phyloP scores from a whole-genome alignment of 352 stramenopile genomes.

The Globisporangium splendens region DNA sequence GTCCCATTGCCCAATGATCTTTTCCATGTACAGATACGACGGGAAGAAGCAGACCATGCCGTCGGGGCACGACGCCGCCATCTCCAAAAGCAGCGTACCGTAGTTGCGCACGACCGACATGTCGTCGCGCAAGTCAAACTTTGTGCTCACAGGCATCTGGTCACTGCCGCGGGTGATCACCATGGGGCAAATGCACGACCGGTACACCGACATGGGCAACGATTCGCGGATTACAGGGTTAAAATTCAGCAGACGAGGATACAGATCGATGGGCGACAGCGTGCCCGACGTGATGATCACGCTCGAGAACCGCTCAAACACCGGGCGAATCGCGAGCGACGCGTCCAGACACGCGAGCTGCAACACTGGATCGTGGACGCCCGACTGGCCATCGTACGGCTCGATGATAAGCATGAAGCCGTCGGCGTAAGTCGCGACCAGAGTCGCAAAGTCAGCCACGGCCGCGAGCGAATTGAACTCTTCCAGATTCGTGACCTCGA shows the following conservation, averaged over 20 bases:
- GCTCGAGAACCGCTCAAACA: constrained; percentile 95
- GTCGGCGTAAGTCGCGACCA: constrained; percentile 96
- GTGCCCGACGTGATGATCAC: constrained; percentile 93
- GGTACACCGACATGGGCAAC: constrained; percentile 98
- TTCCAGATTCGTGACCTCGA: constrained; percentile 97
- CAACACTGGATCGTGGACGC: constrained; percentile 81
- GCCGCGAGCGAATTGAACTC: constrained; percentile 95
- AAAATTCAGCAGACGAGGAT: constrained; percentile 98
- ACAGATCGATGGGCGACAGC: constrained; percentile 98
- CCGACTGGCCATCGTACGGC: constrained; percentile 84
- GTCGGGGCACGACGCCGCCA: constrained; percentile 94
- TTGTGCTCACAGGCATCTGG: constrained; percentile 95
- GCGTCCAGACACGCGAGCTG: constrained; percentile 97
- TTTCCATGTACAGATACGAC: constrained; percentile 99
- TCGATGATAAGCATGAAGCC: constrained; percentile 99
- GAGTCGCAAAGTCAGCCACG: constrained; percentile 96
- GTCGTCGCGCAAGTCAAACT: constrained; percentile 88
- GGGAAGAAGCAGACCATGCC: constrained; percentile 99
- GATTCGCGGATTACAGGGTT: constrained; percentile 94
- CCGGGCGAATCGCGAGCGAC: constrained; percentile 95
- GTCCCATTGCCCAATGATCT: constrained; percentile 97
- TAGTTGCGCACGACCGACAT: constrained; percentile 96
- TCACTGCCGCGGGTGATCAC: constrained; percentile 97
- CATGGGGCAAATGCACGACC: constrained; percentile 96
- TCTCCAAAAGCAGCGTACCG: constrained; percentile 92